Conservation (phyloP, 177 flowering plant species). For the Vitis hybrid region DNA sequence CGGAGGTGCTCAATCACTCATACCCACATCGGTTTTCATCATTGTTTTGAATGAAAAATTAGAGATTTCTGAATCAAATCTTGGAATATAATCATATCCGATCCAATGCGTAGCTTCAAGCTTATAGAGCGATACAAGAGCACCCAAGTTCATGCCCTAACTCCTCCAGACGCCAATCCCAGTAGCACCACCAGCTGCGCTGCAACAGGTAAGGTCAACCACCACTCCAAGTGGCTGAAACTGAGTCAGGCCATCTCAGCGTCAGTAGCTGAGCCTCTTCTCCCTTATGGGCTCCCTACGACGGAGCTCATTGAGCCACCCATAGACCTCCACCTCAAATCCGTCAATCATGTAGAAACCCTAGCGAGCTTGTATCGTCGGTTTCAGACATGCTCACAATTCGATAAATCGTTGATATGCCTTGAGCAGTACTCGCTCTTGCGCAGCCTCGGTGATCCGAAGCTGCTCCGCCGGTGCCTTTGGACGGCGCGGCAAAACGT, state of each 20-base stretch:
- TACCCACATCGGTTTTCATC: background rate
- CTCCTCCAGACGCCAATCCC: slow-evolving; percentile 11
- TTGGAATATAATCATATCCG: too few relatives aligned
- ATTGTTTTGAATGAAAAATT: background rate
- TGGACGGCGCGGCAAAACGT: slow-evolving; percentile 60
- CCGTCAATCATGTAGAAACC: slow-evolving; percentile 50
- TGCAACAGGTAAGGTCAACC: slow-evolving; percentile 9
- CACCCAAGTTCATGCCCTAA: slow-evolving; percentile 34
- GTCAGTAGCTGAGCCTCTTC: slow-evolving; percentile 29
- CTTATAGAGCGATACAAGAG: slow-evolving; percentile 30
- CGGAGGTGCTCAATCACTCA: slow-evolving; percentile 2
- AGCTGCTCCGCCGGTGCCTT: slow-evolving; percentile 59
- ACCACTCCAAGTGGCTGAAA: slow-evolving; percentile 29
- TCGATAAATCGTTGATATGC: slow-evolving; percentile 37
- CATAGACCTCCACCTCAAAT: slow-evolving; percentile 60
- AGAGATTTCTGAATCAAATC: too few relatives aligned
- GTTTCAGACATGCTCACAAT: slow-evolving; percentile 28
- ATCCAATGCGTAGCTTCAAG: slow-evolving; percentile 26
- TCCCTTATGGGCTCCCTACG: slow-evolving; percentile 57
- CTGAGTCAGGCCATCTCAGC: slow-evolving; percentile 8
- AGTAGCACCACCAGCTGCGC: background rate
- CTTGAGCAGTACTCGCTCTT: slow-evolving; percentile 58
- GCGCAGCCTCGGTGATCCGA: slow-evolving; percentile 55
- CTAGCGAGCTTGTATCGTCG: slow-evolving; percentile 53
- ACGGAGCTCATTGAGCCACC: slow-evolving; percentile 60